Evolutionary conservation across 1,284 basidiomycete species (phyloP), one percentile per base, ranked within the genome.

Genomic region (Schizophyllum amplum): DNA sequence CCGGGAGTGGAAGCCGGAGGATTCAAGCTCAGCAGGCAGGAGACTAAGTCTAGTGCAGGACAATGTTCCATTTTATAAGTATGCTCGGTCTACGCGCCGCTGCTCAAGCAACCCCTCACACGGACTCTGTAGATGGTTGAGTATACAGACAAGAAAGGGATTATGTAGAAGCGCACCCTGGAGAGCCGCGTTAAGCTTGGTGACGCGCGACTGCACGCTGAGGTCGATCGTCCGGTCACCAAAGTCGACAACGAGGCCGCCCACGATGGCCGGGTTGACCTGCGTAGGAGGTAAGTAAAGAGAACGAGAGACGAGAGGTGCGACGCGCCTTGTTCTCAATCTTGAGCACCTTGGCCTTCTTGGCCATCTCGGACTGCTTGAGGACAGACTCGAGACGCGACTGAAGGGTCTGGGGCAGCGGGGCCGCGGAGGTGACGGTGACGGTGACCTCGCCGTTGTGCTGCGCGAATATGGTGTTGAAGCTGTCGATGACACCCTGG

Each of bases 161-260:
- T 23, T 42, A 24, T 9, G 50, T 56, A 51, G 23, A 26, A 24
- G 72, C 80, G 61, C 71, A 91, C 92, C 84, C 69, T 88, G 80
- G 55, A 98, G 81, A 67, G 92, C 81, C 64, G 83, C 82, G 82
- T 98, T 98, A 71, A 98, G 84, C 77, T 94, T 94, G 73, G 88
- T 96, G 68, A 99, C 93, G 60, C 92, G 90, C 60, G 90, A 92
- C 55, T 87, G 86, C 56, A 97, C 95, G 66, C 91, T 94, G 62
- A 98, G 82, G 76, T 99, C 97, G 66, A 98, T 90, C 57, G 92
- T 94, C 81, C 95, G 95, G 80, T 98, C 96, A 64, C 94, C 97
- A 71, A 99, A 95, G 77, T 99, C 96, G 57, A 99, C 90, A 58
- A 97, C 80, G 60, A 98, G 76, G 57, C 96, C 96, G 60, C 94